Percentiles rank a stretch among this genome's conserved stretches.
Evolutionary conservation across 2,329 filamentous ascomycete genomes (phyloP).

Genomic region (Phialemoniopsis sp.): DNA sequence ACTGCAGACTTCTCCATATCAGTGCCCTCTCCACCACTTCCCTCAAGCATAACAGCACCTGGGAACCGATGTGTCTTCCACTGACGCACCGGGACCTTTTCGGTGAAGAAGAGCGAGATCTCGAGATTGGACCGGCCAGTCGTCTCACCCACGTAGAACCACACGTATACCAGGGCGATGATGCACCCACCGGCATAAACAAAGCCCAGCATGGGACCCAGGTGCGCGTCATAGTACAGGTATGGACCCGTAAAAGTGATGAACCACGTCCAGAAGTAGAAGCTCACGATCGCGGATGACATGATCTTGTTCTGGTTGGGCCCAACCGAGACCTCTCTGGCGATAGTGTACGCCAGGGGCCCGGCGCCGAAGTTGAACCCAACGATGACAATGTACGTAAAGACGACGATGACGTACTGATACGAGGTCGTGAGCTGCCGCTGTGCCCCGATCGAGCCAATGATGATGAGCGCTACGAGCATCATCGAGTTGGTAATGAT

Average conservation of each 20-base stretch:
- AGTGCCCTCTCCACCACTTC: no score
- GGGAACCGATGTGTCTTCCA: no score
- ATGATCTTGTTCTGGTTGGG: constrained; percentile 41
- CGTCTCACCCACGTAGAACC: constrained; percentile 26
- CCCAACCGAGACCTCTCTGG: constrained; percentile 36
- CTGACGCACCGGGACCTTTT: constrained; percentile 19
- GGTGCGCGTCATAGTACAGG: constrained; percentile 30
- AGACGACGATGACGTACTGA: constrained; percentile 23
- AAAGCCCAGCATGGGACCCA: constrained; percentile 33
- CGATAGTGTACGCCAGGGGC: constrained; percentile 30
- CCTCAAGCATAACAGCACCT: no score
- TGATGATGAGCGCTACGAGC: constrained; percentile 11
- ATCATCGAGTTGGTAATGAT: constrained; percentile 27
- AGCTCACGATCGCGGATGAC: constrained; percentile 30
- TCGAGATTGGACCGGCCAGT: constrained; percentile 21
- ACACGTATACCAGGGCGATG: constrained; percentile 28
- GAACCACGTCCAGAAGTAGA: constrained; percentile 29
- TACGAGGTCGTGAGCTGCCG: constrained; percentile 7
- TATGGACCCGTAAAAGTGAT: constrained; percentile 33
- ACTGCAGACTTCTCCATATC: no score
- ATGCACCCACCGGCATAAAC: constrained; percentile 27
- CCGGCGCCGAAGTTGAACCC: constrained; percentile 34
- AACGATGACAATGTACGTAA: constrained; percentile 27
- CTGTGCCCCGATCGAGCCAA: constrained; percentile 15
- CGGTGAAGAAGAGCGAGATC: constrained; percentile 15